These are phyloP conservation scores for Coelastrella sp. DNA, from an alignment of 139 green algal genomes.

Conservation along the genomic window DNA sequence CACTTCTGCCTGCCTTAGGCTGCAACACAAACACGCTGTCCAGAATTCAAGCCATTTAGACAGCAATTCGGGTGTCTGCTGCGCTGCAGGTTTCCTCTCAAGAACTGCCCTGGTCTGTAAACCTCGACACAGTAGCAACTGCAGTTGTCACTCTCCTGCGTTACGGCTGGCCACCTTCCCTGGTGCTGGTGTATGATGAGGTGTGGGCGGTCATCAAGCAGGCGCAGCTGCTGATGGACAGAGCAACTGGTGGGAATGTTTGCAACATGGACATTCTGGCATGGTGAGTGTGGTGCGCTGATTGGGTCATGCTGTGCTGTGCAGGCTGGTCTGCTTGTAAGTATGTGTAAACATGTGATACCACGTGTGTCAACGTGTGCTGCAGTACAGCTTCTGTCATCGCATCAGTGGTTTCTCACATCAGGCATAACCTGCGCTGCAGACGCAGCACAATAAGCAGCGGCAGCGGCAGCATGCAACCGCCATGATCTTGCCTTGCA, in stretches of 20 bases:
- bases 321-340: no score
- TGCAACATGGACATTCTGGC: conserved; percentile 74
- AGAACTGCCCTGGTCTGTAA: conserved; percentile 36
- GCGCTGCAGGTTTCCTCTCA: not conserved
- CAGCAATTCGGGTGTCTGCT: not conserved
- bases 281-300: conserved; percentile 49
- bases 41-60: not conserved
- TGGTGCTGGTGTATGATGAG: conserved; percentile 71
- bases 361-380: no score
- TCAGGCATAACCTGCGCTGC: no score
- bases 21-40: not conserved
- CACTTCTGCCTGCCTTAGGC: not conserved
- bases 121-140: conserved; percentile 26
- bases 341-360: no score
- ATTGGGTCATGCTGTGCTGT: no score
- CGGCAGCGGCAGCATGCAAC: not conserved
- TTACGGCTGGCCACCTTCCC: conserved; percentile 63
- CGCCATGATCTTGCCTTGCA: no score
- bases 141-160: conserved; percentile 50
- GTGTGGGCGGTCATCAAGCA: conserved; percentile 48
- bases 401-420: no score
- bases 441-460: no score
- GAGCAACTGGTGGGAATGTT: conserved; percentile 58
- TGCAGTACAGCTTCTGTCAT: no score
- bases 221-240: conserved; percentile 43